These are phyloP conservation scores for Phalaenopsis aphrodite DNA, from an alignment of 106 monocot species.

Conservation along the genomic window DNA sequence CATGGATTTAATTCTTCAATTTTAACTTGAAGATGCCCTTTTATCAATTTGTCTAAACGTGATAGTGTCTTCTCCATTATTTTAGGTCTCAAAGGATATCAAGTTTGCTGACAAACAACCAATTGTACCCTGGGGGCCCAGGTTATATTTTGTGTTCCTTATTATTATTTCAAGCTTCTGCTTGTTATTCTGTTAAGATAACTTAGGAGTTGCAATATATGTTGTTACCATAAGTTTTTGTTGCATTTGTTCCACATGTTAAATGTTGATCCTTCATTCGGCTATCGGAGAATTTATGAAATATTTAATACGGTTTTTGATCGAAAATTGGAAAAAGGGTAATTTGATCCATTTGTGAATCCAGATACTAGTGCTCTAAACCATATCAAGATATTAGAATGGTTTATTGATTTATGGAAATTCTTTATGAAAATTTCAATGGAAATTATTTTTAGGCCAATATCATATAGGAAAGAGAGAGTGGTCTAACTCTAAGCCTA, in stretches of 20 bases:
- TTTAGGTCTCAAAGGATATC: conserved; percentile 90
- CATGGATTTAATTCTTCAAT: neutral
- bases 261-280: neutral
- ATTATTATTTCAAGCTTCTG: neutral
- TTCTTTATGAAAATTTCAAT: neutral
- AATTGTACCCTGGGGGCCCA: conserved; percentile 89
- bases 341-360: neutral
- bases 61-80: neutral
- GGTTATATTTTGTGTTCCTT: conserved; percentile 32
- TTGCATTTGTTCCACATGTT: neutral
- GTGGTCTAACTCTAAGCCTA: neutral
- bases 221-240: neutral
- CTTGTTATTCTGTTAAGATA: neutral
- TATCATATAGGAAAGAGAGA: neutral
- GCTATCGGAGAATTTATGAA: neutral
- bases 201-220: neutral
- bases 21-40: neutral
- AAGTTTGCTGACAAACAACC: conserved; percentile 95
- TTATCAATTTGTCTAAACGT: neutral
- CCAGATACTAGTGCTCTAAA: neutral
- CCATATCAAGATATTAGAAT: neutral
- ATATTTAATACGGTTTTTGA: neutral
- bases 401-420: neutral
- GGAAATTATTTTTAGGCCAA: neutral
- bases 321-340: neutral